Conservation (phyloP, 345 rosid genomes). For the Syzygium jambos region DNA sequence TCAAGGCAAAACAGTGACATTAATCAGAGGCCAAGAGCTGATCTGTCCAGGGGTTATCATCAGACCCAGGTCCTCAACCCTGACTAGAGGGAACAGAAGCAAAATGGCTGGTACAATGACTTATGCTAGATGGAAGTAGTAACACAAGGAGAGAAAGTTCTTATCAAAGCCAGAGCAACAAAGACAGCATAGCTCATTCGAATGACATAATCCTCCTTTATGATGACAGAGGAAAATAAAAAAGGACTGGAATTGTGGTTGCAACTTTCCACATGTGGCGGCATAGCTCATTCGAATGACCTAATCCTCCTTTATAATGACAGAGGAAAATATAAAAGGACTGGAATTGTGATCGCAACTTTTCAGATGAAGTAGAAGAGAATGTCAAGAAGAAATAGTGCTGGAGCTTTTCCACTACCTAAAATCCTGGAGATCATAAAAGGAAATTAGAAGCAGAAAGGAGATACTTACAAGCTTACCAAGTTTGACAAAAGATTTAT, state of each 20-base stretch:
- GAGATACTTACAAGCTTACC: conserved; percentile 79
- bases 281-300: neutral
- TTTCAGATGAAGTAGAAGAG: neutral
- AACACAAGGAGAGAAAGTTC: neutral
- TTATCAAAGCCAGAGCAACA: neutral
- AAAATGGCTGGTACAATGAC: neutral
- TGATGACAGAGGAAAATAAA: neutral
- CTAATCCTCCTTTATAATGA: neutral
- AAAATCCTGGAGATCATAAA: neutral
- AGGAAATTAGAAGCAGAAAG: conserved; percentile 3
- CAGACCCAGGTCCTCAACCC: neutral
- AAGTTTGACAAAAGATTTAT: conserved; percentile 71
- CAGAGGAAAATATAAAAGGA: neutral
- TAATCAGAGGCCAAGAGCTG: neutral
- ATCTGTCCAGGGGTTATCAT: neutral
- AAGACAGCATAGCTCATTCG: neutral
- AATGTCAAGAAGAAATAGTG: neutral
- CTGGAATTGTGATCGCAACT: neutral
- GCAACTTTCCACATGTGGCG: neutral
- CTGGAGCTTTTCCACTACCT: neutral
- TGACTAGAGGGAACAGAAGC: neutral
- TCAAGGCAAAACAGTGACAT: neutral
- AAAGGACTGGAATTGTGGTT: neutral
- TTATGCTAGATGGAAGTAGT: neutral
- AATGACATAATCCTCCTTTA: neutral